A percentile compares a stretch with the other conserved stretches of the same genome.
Conservation (phyloP, 139 green algal species). For the Zygnema circumcarinatum region DNA sequence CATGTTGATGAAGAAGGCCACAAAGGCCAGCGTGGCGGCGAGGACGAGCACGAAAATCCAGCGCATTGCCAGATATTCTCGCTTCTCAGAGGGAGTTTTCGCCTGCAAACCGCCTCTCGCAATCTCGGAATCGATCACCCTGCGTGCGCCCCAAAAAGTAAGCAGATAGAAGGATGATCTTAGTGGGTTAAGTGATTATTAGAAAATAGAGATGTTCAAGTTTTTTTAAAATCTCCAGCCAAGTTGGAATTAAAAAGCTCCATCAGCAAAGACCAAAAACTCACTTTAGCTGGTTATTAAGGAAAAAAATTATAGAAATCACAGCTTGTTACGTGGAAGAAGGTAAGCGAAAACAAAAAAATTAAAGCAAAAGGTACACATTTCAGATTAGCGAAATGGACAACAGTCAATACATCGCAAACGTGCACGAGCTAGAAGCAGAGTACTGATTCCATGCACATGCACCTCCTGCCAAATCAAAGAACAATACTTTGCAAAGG, state of each 20-base stretch:
- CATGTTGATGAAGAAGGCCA: slow-evolving; percentile 76
- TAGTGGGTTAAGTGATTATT: neutral
- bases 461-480: no score
- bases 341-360: no score
- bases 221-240: neutral
- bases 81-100: neutral
- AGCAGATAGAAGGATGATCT: neutral
- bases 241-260: neutral
- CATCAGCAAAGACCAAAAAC: neutral
- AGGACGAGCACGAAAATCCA: neutral
- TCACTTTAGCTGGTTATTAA: no score
- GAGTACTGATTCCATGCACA: no score
- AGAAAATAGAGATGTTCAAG: neutral
- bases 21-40: slow-evolving; percentile 27
- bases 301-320: neutral
- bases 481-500: no score
- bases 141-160: neutral
- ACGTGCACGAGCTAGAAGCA: no score
- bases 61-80: slow-evolving; percentile 2
- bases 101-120: neutral
- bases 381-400: no score
- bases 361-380: no score
- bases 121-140: neutral
- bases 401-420: no score
- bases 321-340: neutral